Evolutionary conservation across 1,284 basidiomycete species (phyloP), one percentile per base, ranked within the genome.

Genomic region (Trichosporon coremiiforme): DNA sequence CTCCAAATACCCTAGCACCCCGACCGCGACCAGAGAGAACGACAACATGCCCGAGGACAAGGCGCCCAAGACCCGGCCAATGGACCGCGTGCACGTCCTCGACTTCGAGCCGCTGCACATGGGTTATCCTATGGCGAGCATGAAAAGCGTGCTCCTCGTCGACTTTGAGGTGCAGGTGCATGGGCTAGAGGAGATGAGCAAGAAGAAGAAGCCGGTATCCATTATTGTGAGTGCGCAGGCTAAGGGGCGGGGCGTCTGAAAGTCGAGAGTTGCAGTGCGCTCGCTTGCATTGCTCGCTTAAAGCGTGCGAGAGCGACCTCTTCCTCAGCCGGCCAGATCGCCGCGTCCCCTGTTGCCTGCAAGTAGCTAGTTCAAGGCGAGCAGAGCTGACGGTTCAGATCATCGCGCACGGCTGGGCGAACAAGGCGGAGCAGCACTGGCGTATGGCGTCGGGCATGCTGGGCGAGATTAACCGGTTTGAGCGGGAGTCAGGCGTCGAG

Each of bases 391-490:
- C 64, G 8, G 8, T 8, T 4, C 50, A 82, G 79, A 76, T 80
- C 53, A 76, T 79, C n/a, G 73, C 76, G 7, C 80, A 82, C 71
- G 80, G 80, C 10, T 70, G 79, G 47, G 75, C 73, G 55, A 77
- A 78, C 68, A 77, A 75, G 41, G 72, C 76, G 33, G 71, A 77
- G 64, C 72, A 78, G 35, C 75, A 80, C 77, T 70, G 66, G 8
- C 71, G 71, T 50, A 79, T 81, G 67, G 78, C 79, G 10, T 66
- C 75, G 35, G 80, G 79, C 2, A 57, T 82, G 3, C 33, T 81
- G 2, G 79, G 79, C 10, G 73, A 79, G 60, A 69, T 75, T 1
- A 35, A 29, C 13, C 50, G 66, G 31, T 64, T 71, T 1, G 67
- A 70, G 1, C 33, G 70, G 25, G 45, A 53, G 12, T 63, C 69